Evolutionary conservation across 23 red algal genomes (phyloP), one percentile per base, ranked within the genome.

Genomic region (Gracilariopsis chorda): DNA sequence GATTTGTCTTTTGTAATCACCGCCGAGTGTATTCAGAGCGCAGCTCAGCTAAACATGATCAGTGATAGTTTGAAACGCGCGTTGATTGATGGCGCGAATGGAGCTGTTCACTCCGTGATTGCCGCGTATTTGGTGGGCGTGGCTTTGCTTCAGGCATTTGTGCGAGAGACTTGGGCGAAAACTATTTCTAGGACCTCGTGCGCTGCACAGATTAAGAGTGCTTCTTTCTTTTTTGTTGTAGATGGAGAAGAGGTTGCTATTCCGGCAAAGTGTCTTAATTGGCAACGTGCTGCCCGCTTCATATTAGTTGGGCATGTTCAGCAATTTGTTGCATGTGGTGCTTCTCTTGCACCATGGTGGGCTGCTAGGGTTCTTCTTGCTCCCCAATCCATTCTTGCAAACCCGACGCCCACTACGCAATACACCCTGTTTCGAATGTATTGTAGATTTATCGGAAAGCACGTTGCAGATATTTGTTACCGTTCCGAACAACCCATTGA

Each of bases 311-410:
- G 40, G 23, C 24, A 19, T 46, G 20, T 68, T 25, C 19, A 17
- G 9, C 36, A 63, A 20, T 64, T 84, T 24, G 56, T 35, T 10
- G 0, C 9, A 30, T n/a, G 10, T 42, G 80, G 80, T 57, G 52
- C 58, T 62, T 39, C 36, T 14, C 27, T 64, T 21, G 67, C 51
- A 9, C 73, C 61, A 20, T 59, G 71, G 67, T 94, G 72, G 91
- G 82, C 81, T 11, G 91, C 62, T 43, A 33, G 81, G 24, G 49
- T 59, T 27, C 12, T 59, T 12, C 51, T 76, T 1, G 3, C 81
- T 25, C 82, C 56, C 29, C 41, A 83, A 62, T 47, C 19, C 48
- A 48, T 86, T 40, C 56, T 78, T 25, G 25, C 27, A 7, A 37
- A 34, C 0, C 59, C 67, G 28, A 47, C 79, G 1, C 61, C 90